Evolutionary conservation across 441 rosid species (phyloP), one percentile per base, ranked within the genome.

Genomic region (Breynia disticha): DNA sequence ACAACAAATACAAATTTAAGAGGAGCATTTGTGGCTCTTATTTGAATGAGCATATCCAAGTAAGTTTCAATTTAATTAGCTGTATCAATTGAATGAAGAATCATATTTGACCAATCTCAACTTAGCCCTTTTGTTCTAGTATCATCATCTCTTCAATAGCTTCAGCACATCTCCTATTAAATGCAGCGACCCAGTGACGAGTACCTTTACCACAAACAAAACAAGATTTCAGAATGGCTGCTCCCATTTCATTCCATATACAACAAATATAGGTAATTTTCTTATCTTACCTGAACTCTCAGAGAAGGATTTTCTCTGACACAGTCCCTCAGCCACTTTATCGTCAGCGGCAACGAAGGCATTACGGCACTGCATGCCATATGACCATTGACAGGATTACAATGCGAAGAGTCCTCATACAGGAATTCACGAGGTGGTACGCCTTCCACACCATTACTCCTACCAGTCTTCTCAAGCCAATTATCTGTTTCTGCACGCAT

Each of bases 181-280:
- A 74, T 84, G 95, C 59, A 90, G 60, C 11, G 94, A 90, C 15
- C 97, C 97, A 2, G 97, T 90, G 65, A 86, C 95, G 50, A 88
- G 79, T 65, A 88, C 96, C 95, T n/a, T n/a, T 88, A 41, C 44
- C 0, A 9, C 13, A 9, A 41, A 37, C 6, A 41, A 41, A 41
- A 41, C 3, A 41, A 41, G 44, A 41, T 11, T 41, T 41, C 44
- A 41, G n/a, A 41, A 22, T 49, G 35, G 35, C 16, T 16, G 14
- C 47, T 46, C 28, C 8, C 6, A 17, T 19, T 20, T 16, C 21
- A 21, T 37, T 24, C 3, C 44, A 41, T 3, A 16, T 11, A 46
- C 16, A 52, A 57, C 8, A 43, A 15, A 52, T 42, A 35, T 37
- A 46, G 49, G 53, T 49, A 46, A 15, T 8, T 9, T 5, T 50